Evolutionary conservation across 2,329 filamentous ascomycete genomes (phyloP), one percentile per base, ranked within the genome.

Genomic region (Cladobotryum protrusum): DNA sequence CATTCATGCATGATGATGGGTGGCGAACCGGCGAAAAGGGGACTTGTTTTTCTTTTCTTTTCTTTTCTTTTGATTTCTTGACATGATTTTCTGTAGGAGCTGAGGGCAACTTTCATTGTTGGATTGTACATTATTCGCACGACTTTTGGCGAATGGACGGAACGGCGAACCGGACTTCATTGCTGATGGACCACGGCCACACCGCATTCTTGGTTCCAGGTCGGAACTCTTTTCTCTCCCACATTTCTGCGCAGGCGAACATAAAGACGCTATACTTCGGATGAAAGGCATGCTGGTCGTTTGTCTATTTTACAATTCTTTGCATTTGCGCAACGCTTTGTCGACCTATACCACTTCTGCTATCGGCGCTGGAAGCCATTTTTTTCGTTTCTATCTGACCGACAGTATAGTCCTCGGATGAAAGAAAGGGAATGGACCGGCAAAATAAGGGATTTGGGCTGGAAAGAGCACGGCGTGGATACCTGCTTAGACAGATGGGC

Each of bases 51-150:
- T 34, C 33, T 54, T 19, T 39, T 43, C 36, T 45, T 54, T 50
- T 51, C 45, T 57, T 55, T 54, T 43, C 43, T 40, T 53, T 52
- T 54, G 57, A 40, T 53, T 52, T 55, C 61, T 55, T 50, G 58
- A 62, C 58, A 63, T 63, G 60, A 51, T 56, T 50, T 63, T 60
- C 59, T 60, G 57, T 61, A 61, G 55, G 54, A 54, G 54, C 40
- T 55, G 55, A 56, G 57, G 54, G 57, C 59, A 54, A 51, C 13
- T 63, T 63, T 63, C 49, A 56, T 47, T 63, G 61, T 69, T 69
- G 67, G 66, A 70, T 69, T 70, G 68, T 70, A 70, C 62, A 70
- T 63, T 69, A 69, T 66, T 68, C 66, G 66, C 65, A 59, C 58
- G 57, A 37, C 61, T 61, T 53, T 59, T 59, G 60, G 68, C 68